Base-by-base conservation (phyloP, 2,329 filamentous ascomycete species). In the Fusarium aywerte region DNA sequence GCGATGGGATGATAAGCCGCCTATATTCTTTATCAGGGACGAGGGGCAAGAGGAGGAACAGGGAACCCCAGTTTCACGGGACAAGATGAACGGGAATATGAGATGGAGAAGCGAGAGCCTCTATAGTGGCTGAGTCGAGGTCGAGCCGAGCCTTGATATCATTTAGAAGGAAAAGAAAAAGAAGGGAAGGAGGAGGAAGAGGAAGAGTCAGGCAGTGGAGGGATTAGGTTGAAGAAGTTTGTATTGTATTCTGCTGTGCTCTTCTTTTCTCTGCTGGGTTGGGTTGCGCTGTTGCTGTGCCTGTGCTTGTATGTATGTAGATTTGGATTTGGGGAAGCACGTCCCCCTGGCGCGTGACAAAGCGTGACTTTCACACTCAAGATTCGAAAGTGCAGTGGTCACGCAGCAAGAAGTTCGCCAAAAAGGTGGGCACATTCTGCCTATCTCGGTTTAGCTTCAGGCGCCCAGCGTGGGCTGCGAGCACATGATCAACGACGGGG, bases 1-100 rank as follows among this genome's bases (percentile, higher is more conserved):
- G 57, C 27, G 52, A 61, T 61, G 58, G 57, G 69, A 64, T 70
- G 72, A 74, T 74, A 74, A 74, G 72, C 68, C 59, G 44, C 44
- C 32, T 35, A 58, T 25, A 32, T 55, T 71, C 58, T 68, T 67
- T 74, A 74, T 74, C 71, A 59, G 61, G 20, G 58, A 62, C 58
- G 62, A 70, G 58, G 51, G 67, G 67, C 54, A 50, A 63, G 45
- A 29, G 53, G 48, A 42, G 40, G 39, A 43, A 50, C 40, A 52
- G 38, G 25, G 56, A 45, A 51, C 66, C 40, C 54, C 62, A 39
- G 50, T 60, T 55, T 44, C 27, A 35, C 51, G 35, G 32, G 32
- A 43, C 12, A 23, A 44, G 51, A 61, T 52, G 60, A 62, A 29
- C 54, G 25, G 36, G 32, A 27, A 45, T 31, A 44, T 25, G 18